Evolutionary conservation across 495 filamentous ascomycete genomes (phyloP).

Genomic region (Lasiosphaeria miniovina): DNA sequence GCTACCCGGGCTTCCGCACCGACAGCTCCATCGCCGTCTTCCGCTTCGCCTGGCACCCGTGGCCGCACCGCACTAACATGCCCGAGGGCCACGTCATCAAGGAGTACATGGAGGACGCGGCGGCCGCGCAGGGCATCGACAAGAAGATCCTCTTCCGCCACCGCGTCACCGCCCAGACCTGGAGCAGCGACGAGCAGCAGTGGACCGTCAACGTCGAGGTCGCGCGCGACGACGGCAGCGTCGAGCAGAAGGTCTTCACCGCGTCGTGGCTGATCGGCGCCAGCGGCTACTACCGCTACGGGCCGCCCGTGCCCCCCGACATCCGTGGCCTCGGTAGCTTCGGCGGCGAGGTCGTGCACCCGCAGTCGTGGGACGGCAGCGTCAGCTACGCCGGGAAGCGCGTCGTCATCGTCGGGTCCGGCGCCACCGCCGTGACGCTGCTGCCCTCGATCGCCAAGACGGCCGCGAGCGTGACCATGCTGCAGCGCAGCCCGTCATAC

Average conservation of each 20-base stretch:
- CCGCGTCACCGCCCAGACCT: slow-evolving; percentile 53
- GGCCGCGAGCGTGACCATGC: slow-evolving; percentile 51
- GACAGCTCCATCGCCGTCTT: slow-evolving; percentile 68
- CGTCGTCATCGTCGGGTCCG: slow-evolving; percentile 55
- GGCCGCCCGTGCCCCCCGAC: slow-evolving; percentile 48
- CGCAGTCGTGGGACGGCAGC: slow-evolving; percentile 60
- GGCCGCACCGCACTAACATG: slow-evolving; percentile 57
- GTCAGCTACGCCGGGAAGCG: slow-evolving; percentile 49
- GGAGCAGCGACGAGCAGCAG: slow-evolving; percentile 55
- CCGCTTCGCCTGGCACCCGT: slow-evolving; percentile 67
- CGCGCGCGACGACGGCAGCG: slow-evolving; percentile 32
- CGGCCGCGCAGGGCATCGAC: slow-evolving; percentile 58
- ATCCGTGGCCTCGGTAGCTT: slow-evolving; percentile 62
- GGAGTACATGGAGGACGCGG: slow-evolving; percentile 60
- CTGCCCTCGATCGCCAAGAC: slow-evolving; percentile 49
- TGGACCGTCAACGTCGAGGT: slow-evolving; percentile 61
- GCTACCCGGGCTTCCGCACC: slow-evolving; percentile 66
- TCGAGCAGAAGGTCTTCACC: slow-evolving; percentile 39
- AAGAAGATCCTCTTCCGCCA: slow-evolving; percentile 59
- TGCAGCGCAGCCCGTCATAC: slow-evolving; percentile 58
- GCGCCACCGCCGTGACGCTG: slow-evolving; percentile 57
- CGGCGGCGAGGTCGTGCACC: slow-evolving; percentile 54
- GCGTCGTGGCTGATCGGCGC: slow-evolving; percentile 59
- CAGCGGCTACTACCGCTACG: slow-evolving; percentile 69
- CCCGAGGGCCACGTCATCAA: slow-evolving; percentile 58